Evolutionary conservation across 805 yeast species (phyloP).

Genomic region (Metschnikowia henanensis): DNA sequence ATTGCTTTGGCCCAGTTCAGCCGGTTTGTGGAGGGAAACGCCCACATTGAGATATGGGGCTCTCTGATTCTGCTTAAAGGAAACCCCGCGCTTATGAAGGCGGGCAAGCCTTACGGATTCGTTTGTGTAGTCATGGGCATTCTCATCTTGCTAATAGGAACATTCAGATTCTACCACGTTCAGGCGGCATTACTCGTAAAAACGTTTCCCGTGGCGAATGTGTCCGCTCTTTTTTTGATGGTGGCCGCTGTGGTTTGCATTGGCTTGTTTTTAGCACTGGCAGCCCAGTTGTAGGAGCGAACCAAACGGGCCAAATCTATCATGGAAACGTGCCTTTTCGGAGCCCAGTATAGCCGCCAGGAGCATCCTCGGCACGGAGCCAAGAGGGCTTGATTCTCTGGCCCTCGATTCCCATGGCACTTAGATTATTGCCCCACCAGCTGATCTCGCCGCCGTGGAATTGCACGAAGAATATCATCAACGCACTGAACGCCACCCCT

Average conservation of each 20-base stretch:
- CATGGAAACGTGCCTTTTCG: conserved; percentile 18
- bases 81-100: background rate
- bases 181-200: conserved; percentile 9
- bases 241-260: conserved; percentile 2
- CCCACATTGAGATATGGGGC: conserved; percentile 4
- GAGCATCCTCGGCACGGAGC: conserved; percentile 31
- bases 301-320: background rate
- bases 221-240: conserved; percentile 3
- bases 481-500: conserved; percentile 63
- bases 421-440: conserved; percentile 66
- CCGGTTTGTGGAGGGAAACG: conserved; percentile 8
- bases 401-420: conserved; percentile 39
- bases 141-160: conserved; percentile 9
- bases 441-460: conserved; percentile 41
- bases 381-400: conserved; percentile 25
- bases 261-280: conserved; percentile 7
- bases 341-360: conserved; percentile 21
- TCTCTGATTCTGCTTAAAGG: conserved; percentile 2
- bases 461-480: conserved; percentile 57
- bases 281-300: conserved; percentile 4
- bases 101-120: conserved; percentile 12
- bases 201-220: conserved; percentile 13
- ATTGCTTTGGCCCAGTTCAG: conserved; percentile 16
- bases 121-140: conserved; percentile 14
- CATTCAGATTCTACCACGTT: conserved; percentile 12